Conservation (phyloP, 2,329 filamentous ascomycete genomes). For the Celoporthe dispersa region DNA sequence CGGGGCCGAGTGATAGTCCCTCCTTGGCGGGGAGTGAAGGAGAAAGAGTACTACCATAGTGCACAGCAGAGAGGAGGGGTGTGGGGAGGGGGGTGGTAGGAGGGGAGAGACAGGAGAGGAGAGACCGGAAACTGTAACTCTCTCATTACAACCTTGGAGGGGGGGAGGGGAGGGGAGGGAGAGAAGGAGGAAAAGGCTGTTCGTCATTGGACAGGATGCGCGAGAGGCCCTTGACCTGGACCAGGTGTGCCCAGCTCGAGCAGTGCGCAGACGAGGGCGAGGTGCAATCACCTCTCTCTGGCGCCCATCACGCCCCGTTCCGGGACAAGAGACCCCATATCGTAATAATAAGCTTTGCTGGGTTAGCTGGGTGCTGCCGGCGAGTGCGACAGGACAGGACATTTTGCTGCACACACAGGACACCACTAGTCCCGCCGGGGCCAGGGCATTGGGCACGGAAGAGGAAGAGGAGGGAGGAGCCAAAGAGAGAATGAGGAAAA, state of each 20-base stretch:
- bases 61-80: no score
- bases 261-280: not conserved
- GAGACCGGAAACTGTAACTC: not conserved
- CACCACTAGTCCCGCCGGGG: slow-evolving; percentile 19
- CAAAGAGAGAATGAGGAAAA: not conserved
- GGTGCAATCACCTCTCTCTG: not conserved
- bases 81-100: not conserved
- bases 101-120: no score
- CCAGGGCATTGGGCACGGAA: slow-evolving; percentile 23
- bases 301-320: not conserved
- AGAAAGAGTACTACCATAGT: no score
- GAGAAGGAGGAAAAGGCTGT: not conserved
- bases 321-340: not conserved
- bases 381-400: slow-evolving; percentile 25
- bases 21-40: not conserved
- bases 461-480: not conserved
- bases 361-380: slow-evolving; percentile 18
- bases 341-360: slow-evolving; percentile 5
- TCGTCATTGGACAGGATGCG: slow-evolving; percentile 22
- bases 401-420: not conserved
- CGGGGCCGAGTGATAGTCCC: slow-evolving; percentile 5
- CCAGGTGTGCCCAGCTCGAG: not conserved
- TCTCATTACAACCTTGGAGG: no score
- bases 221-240: slow-evolving; percentile 9
- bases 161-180: not conserved